Conservation (phyloP, 371 early-diverging fungal species). For the Mucor ambiguus region DNA sequence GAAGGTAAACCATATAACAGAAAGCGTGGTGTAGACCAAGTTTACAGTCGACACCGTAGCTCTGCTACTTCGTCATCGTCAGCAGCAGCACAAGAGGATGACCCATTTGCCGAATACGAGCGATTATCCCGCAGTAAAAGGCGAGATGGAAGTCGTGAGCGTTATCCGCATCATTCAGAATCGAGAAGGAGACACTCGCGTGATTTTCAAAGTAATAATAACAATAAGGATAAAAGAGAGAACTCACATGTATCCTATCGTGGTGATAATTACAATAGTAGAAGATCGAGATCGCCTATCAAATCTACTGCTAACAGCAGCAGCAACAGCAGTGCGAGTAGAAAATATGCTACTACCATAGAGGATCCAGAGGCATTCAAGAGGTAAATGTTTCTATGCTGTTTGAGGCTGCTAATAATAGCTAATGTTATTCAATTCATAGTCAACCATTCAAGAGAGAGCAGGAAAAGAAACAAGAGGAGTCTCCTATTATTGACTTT, state of each 20-base stretch:
- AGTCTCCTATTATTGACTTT: conserved; percentile 26
- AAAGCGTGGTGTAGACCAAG: conserved; percentile 11
- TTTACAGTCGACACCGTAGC: not conserved
- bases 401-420: too few species aligned
- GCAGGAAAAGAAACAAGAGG: not conserved
- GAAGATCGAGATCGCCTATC: conserved; percentile 21
- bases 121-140: conserved; percentile 28
- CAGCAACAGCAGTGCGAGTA: not conserved
- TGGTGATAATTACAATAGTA: conserved; percentile 17
- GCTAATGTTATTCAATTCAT: not conserved
- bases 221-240: conserved; percentile 21
- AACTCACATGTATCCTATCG: conserved; percentile 14
- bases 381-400: not conserved
- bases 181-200: conserved; percentile 21
- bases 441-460: not conserved
- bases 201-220: conserved; percentile 25
- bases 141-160: conserved; percentile 10
- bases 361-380: not conserved
- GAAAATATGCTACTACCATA: conserved; percentile 8
- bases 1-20: not conserved
- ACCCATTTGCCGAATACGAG: conserved; percentile 49
- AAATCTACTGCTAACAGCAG: not conserved
- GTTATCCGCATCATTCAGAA: conserved; percentile 2
- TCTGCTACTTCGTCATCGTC: not conserved
- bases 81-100: conserved; percentile 18